phyloP scores from a whole-genome alignment of 805 yeast genomes.

The Yamadazyma paraphyllophila region DNA sequence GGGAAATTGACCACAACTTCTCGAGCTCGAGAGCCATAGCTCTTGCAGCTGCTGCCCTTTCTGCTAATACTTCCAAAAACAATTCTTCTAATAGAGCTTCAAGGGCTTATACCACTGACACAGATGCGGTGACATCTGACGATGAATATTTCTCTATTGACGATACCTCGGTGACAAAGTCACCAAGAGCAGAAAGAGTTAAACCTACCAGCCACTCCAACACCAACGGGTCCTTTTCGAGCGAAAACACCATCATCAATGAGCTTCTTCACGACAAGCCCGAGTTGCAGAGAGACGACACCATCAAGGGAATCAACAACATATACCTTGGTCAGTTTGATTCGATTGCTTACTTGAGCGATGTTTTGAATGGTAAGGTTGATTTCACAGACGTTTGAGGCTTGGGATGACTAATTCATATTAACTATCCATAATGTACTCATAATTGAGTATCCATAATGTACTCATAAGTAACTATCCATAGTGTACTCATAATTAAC shows the following conservation, averaged over 20 bases:
- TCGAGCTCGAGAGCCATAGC: conserved; percentile 6
- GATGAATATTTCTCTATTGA: conserved; percentile 35
- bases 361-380: conserved; percentile 26
- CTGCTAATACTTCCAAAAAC: background rate
- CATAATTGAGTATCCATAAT: too few species aligned
- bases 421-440: too few species aligned
- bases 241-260: conserved; percentile 16
- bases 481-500: too few species aligned
- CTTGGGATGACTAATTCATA: too few species aligned
- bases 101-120: background rate
- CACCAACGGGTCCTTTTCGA: conserved; percentile 14
- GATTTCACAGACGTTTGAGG: conserved; percentile 4
- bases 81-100: background rate
- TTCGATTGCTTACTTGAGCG: conserved; percentile 33
- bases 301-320: conserved; percentile 13
- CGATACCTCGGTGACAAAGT: conserved; percentile 15
- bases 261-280: conserved; percentile 10
- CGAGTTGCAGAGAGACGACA: conserved; percentile 4
- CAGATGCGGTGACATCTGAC: conserved; percentile 21
- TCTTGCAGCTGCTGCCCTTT: background rate
- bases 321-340: conserved; percentile 21
- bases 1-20: conserved; percentile 20
- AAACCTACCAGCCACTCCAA: background rate
- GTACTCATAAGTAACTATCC: too few species aligned
- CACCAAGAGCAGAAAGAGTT: conserved; percentile 2